Evolutionary conservation across 768 basidiomycete species (phyloP).

Genomic region (Mycena chlorophos): DNA sequence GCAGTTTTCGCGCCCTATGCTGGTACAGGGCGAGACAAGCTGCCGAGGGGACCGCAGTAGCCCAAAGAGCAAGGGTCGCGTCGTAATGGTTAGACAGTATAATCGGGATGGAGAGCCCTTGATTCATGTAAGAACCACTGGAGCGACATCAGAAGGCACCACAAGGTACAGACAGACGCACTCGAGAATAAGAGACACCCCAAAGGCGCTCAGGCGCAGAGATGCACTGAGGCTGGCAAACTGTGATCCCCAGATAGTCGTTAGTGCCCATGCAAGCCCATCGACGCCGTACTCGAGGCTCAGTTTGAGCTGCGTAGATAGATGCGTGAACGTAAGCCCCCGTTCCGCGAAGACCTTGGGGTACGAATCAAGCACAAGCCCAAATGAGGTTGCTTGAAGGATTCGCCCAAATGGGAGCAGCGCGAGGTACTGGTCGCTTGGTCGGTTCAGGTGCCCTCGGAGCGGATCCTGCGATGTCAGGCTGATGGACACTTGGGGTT

Average conservation of each 20-base stretch:
- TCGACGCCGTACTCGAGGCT: slow-evolving; percentile 49
- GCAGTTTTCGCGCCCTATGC: slow-evolving; percentile 33
- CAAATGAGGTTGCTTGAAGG: slow-evolving; percentile 39
- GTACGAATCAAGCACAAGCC: slow-evolving; percentile 48
- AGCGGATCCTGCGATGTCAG: slow-evolving; percentile 45
- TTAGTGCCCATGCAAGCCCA: slow-evolving; percentile 44
- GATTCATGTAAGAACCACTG: slow-evolving; percentile 59
- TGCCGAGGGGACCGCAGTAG: slow-evolving; percentile 56
- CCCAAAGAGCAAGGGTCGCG: slow-evolving; percentile 48
- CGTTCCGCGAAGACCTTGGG: slow-evolving; percentile 54
- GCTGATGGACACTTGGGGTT: slow-evolving; percentile 41
- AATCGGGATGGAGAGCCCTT: slow-evolving; percentile 58
- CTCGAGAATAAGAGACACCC: slow-evolving; percentile 58
- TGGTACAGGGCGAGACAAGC: slow-evolving; percentile 55
- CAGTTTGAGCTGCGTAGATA: slow-evolving; percentile 53
- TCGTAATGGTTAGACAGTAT: slow-evolving; percentile 52
- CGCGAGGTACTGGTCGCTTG: slow-evolving; percentile 21
- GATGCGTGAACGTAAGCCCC: slow-evolving; percentile 53
- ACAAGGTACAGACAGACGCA: slow-evolving; percentile 36
- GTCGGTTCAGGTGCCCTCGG: slow-evolving; percentile 33
- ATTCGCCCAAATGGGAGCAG: slow-evolving; percentile 15
- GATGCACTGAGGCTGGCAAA: slow-evolving; percentile 44
- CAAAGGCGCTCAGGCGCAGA: slow-evolving; percentile 45
- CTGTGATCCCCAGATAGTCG: slow-evolving; percentile 52
- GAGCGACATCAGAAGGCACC: slow-evolving; percentile 16